Evolutionary conservation across 257 asterid species (phyloP).

Genomic region (Rauvolfia tetraphylla): DNA sequence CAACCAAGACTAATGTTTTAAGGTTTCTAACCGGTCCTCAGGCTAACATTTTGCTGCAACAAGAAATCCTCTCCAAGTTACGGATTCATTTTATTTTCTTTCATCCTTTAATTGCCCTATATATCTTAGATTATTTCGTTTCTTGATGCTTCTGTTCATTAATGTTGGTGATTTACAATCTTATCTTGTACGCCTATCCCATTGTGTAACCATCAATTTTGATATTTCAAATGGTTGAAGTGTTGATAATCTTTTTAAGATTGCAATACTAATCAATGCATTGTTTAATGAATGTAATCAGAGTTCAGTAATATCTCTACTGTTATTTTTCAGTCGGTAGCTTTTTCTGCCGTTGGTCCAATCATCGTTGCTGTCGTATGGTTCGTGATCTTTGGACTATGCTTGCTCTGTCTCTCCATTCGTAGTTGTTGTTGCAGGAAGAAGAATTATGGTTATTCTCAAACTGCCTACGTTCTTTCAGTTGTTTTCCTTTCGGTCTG

Average conservation of each 20-base stretch:
- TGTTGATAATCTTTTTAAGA: no score
- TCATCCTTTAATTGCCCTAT: neutral
- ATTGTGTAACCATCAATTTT: no score
- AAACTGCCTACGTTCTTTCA: conserved; percentile 19
- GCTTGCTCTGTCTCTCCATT: conserved; percentile 25
- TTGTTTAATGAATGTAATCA: no score
- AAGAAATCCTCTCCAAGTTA: neutral
- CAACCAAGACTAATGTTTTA: no score
- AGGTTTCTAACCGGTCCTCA: no score
- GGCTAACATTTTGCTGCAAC: no score
- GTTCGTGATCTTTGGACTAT: conserved; percentile 29
- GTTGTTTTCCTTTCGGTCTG: conserved; percentile 19
- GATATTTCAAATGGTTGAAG: no score
- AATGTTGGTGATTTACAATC: neutral
- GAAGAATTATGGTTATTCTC: conserved; percentile 24
- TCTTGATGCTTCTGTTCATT: no score
- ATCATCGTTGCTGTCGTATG: conserved; percentile 14
- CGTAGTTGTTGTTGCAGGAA: conserved; percentile 26
- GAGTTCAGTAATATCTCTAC: no score
- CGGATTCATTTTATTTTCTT: neutral
- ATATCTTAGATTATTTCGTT: neutral
- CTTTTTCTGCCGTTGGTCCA: conserved; percentile 25
- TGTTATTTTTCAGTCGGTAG: conserved; percentile 24
- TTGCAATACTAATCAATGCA: no score
- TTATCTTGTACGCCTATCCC: no score